phyloP scores from a whole-genome alignment of 2,329 filamentous ascomycete species.

The Aspergillus pseudoviridinutans region DNA sequence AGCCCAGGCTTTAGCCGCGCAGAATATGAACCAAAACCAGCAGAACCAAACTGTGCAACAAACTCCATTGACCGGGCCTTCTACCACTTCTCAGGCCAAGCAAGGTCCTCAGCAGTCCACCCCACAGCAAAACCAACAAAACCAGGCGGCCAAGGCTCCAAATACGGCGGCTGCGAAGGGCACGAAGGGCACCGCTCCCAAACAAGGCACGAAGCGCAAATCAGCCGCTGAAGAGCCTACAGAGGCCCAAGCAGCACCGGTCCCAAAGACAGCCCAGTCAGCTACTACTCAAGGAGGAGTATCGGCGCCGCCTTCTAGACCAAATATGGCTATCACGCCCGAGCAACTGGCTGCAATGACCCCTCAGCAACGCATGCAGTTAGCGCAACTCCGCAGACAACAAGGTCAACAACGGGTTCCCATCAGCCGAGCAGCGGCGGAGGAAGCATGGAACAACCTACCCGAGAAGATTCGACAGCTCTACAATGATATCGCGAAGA shows the following conservation, averaged over 20 bases:
- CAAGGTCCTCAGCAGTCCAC: constrained; percentile 19
- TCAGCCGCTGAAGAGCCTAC: constrained; percentile 44
- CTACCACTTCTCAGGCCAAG: constrained; percentile 23
- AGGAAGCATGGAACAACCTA: constrained; percentile 37
- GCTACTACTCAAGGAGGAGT: constrained; percentile 15
- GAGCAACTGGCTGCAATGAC: constrained; percentile 39
- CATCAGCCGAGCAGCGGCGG: constrained; percentile 31
- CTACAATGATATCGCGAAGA: constrained; percentile 35
- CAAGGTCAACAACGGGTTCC: constrained; percentile 29
- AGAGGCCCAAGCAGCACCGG: constrained; percentile 39
- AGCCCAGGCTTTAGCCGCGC: constrained; percentile 19
- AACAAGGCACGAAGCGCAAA: constrained; percentile 42
- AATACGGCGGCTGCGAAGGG: constrained; percentile 22
- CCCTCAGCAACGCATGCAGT: constrained; percentile 39
- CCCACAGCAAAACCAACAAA: constrained; percentile 24
- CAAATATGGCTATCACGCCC: constrained; percentile 23
- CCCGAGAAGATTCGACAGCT: constrained; percentile 37
- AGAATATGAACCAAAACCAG: constrained; percentile 22
- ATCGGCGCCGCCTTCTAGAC: constrained; percentile 18
- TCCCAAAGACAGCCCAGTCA: constrained; percentile 24
- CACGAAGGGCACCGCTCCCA: constrained; percentile 23
- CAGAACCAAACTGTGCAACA: constrained; percentile 22
- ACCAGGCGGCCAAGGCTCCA: constrained; percentile 29
- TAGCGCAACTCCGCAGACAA: constrained; percentile 32
- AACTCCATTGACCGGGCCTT: constrained; percentile 17